These are phyloP conservation scores for Fusarium pseudocircinatum DNA, from an alignment of 2,329 filamentous ascomycete genomes.

Conservation along the genomic window DNA sequence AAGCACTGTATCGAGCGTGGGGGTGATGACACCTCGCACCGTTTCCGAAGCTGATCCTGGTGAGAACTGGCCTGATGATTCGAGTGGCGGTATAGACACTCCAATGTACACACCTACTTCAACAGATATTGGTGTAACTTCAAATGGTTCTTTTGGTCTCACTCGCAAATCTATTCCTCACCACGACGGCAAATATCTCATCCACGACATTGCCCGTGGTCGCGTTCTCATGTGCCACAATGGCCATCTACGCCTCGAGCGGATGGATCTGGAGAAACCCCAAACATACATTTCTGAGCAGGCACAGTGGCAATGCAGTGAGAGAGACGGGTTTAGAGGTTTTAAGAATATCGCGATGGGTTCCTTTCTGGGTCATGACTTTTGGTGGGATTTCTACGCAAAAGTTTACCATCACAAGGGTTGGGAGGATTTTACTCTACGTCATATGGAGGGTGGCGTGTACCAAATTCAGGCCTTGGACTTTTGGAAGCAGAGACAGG, in stretches of 20 bases:
- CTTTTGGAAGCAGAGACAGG: neutral
- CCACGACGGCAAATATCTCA: neutral
- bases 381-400: neutral
- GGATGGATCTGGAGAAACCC: neutral
- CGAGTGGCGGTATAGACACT: neutral
- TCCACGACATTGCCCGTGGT: neutral
- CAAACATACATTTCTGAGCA: neutral
- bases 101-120: neutral
- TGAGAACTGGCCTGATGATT: neutral
- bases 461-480: neutral
- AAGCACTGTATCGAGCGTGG: neutral
- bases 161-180: neutral
- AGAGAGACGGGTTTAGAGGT: neutral
- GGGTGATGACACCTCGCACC: neutral
- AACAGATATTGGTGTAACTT: rapidly evolving
- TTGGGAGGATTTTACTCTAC: neutral
- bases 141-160: neutral
- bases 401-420: neutral
- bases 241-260: neutral
- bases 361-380: neutral
- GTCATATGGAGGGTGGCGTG: neutral
- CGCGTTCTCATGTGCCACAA: neutral
- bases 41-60: neutral
- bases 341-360: neutral
- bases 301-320: neutral